Percentiles rank a stretch among this genome's conserved stretches.
phyloP scores from a whole-genome alignment of 73 alveolate species.

The Paramecium tetraurelia region DNA sequence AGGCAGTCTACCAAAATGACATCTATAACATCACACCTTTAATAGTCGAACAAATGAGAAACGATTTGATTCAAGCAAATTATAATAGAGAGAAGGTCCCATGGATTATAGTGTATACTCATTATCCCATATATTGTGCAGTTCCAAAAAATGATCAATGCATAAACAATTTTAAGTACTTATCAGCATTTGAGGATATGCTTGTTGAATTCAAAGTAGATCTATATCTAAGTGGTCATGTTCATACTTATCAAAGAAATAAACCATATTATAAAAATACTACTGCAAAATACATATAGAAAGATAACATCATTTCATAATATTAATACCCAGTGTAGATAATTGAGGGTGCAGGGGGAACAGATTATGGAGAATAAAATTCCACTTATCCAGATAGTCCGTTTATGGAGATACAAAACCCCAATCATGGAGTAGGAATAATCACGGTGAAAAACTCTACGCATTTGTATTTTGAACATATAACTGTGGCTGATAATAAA shows the following conservation, averaged over 20 bases:
- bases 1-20: background rate
- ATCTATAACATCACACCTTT: background rate
- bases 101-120: slow-evolving; percentile 11
- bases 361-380: slow-evolving; percentile 8
- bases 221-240: background rate
- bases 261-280: background rate
- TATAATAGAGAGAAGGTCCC: slow-evolving; percentile 33
- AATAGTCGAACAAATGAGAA: background rate
- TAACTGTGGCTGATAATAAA: background rate
- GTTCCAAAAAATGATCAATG: background rate
- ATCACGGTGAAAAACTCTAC: background rate
- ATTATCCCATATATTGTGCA: slow-evolving; percentile 42
- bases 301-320: background rate
- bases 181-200: background rate
- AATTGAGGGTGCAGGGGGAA: slow-evolving; percentile 33
- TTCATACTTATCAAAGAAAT: slow-evolving; percentile 31
- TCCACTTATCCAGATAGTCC: background rate
- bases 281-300: background rate
- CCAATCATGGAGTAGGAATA: background rate
- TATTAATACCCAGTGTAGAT: slow-evolving; percentile 13
- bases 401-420: background rate
- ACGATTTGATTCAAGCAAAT: background rate
- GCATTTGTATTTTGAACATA: slow-evolving; percentile 1
- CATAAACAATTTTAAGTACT: background rate
- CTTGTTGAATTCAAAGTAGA: background rate